Percentiles rank a stretch among this genome's conserved stretches.
Evolutionary conservation across 768 basidiomycete species (phyloP).

Genomic region (Xerocomellus intermedius): DNA sequence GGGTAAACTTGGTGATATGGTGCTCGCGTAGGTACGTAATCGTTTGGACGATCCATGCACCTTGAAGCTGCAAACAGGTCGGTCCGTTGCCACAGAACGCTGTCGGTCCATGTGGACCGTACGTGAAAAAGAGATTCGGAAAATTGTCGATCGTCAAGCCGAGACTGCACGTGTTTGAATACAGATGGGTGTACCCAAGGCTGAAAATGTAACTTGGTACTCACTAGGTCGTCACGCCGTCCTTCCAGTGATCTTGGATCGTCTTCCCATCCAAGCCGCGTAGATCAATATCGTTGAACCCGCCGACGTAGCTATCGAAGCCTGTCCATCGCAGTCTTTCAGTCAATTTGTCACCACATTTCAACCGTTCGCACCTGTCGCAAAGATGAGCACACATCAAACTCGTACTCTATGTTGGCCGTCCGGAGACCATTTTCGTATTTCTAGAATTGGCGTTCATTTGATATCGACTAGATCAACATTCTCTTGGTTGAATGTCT

Average conservation of each 20-base stretch:
- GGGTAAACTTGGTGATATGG: constrained; percentile 13
- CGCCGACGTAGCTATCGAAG: constrained; percentile 8
- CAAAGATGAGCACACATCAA: constrained; percentile 16
- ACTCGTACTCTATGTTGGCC: constrained; percentile 1
- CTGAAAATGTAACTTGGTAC: neutral
- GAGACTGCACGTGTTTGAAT: constrained; percentile 1
- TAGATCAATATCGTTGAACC: constrained; percentile 8
- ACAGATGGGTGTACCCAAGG: neutral
- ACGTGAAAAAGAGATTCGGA: constrained; percentile 11
- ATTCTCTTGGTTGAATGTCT: constrained; percentile 15
- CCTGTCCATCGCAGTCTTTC: neutral
- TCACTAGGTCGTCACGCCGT: constrained; percentile 15
- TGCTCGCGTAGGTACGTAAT: constrained; percentile 10
- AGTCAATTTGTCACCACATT: neutral
- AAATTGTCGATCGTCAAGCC: constrained; percentile 16
- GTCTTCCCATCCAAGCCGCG: constrained; percentile 11
- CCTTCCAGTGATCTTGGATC: constrained; percentile 16
- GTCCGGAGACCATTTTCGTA: constrained; percentile 11
- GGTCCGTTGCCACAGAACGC: constrained; percentile 10
- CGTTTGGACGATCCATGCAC: constrained; percentile 10
- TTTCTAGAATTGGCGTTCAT: constrained; percentile 7
- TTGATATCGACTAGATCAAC: constrained; percentile 14
- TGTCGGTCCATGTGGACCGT: constrained; percentile 14
- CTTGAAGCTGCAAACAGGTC: constrained; percentile 2
- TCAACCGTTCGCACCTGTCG: constrained; percentile 8